These are phyloP conservation scores for Tephrocybe sp. DNA, from an alignment of 768 basidiomycete species.

Conservation along the genomic window DNA sequence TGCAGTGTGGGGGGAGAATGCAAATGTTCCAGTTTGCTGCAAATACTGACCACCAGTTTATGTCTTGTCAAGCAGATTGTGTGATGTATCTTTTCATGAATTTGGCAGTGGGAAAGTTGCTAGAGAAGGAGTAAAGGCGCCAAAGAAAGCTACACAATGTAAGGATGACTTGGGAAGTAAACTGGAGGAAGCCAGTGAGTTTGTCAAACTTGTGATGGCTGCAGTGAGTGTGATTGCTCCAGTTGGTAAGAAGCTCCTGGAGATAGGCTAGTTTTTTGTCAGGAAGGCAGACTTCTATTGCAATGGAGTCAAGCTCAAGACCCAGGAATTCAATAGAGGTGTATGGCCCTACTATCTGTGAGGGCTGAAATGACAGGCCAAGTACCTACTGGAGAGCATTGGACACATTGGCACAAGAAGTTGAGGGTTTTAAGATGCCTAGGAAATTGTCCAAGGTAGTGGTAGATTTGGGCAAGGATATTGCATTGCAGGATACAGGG, in stretches of 20 bases:
- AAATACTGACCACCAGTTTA: constrained; percentile 32
- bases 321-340: constrained; percentile 25
- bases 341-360: constrained; percentile 26
- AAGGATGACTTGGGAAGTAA: constrained; percentile 34
- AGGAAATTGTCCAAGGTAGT: constrained; percentile 40
- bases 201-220: constrained; percentile 26
- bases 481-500: constrained; percentile 36
- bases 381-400: constrained; percentile 23
- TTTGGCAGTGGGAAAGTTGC: constrained; percentile 20
- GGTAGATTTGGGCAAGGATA: constrained; percentile 29
- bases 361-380: constrained; percentile 28
- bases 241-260: constrained; percentile 18
- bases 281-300: too few relatives aligned
- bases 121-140: constrained; percentile 27
- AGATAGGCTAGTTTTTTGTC: constrained; percentile 32
- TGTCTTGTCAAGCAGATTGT: constrained; percentile 16
- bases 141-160: constrained; percentile 26
- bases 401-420: constrained; percentile 22
- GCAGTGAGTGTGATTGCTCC: constrained; percentile 18
- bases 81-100: constrained; percentile 24
- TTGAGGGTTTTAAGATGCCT: constrained; percentile 20
- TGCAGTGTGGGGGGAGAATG: constrained; percentile 12
- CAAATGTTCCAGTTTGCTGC: constrained; percentile 27
- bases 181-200: too few relatives aligned
- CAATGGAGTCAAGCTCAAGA: constrained; percentile 15